phyloP scores from a whole-genome alignment of 345 rosid genomes.

The Atalantia buxifolia region DNA sequence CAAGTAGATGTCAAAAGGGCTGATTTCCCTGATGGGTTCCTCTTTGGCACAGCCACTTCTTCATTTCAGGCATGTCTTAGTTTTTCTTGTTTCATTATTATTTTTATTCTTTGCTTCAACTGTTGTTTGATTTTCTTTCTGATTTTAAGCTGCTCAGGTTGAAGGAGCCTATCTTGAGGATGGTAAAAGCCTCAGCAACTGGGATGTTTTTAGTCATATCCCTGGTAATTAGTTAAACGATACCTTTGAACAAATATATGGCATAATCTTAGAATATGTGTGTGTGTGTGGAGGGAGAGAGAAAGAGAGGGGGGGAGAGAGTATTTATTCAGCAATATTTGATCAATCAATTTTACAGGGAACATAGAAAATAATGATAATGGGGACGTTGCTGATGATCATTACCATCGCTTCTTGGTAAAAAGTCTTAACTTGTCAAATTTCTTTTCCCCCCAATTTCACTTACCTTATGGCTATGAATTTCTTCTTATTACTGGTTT shows the following conservation, averaged over 20 bases:
- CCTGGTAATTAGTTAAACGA: conserved; percentile 21
- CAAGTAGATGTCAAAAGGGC: conserved; percentile 13
- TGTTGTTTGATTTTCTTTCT: background rate
- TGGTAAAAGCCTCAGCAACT: conserved; percentile 48
- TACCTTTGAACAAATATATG: background rate
- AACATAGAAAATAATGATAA: conserved; percentile 13
- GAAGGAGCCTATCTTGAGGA: conserved; percentile 54
- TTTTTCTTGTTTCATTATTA: background rate
- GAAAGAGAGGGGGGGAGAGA: too few relatives aligned
- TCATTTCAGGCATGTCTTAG: conserved; percentile 19
- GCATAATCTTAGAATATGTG: too few relatives aligned
- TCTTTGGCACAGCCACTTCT: conserved; percentile 25
- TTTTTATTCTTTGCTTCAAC: background rate
- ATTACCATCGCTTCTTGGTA: conserved; percentile 30
- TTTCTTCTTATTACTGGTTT: background rate
- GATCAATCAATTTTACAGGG: conserved; percentile 5
- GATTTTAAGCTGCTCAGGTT: conserved; percentile 18
- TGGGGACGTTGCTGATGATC: conserved; percentile 31
- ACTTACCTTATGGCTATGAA: background rate
- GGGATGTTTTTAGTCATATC: conserved; percentile 48
- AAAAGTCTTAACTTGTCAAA: background rate
- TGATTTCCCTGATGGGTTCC: conserved; percentile 22
- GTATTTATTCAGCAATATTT: background rate
- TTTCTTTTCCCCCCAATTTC: background rate
- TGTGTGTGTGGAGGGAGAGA: too few relatives aligned